Evolutionary conservation across 2,329 filamentous ascomycete genomes (phyloP).

Genomic region (Colletotrichum salicis): DNA sequence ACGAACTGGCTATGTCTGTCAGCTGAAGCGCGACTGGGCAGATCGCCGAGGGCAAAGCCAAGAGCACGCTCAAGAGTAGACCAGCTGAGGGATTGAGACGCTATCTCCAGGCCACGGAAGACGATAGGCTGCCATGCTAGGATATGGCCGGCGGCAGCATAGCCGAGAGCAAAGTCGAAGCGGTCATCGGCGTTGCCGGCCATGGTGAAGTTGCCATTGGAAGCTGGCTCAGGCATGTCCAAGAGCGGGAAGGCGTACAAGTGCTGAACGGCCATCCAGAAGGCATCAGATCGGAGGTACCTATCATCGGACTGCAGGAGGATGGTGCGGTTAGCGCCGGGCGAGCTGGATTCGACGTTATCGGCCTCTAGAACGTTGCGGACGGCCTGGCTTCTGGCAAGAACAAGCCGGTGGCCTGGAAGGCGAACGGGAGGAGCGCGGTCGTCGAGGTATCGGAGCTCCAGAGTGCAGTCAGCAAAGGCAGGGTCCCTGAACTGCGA

Average conservation of each 20-base stretch:
- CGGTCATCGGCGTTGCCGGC: constrained; percentile 54
- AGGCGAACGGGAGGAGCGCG: constrained; percentile 53
- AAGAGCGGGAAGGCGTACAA: constrained; percentile 67
- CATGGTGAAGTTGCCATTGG: constrained; percentile 46
- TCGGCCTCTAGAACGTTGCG: constrained; percentile 39
- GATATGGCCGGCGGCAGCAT: constrained; percentile 70
- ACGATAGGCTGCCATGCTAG: constrained; percentile 66
- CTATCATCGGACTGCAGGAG: constrained; percentile 61
- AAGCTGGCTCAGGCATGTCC: constrained; percentile 44
- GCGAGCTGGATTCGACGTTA: constrained; percentile 36
- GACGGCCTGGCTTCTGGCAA: constrained; percentile 62
- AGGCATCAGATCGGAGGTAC: constrained; percentile 65
- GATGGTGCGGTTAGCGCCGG: constrained; percentile 48
- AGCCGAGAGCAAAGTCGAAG: constrained; percentile 69
- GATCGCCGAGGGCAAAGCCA: constrained; percentile 63
- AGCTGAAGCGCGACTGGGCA: constrained; percentile 36
- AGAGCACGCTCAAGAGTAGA: constrained; percentile 70
- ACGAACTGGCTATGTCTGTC: constrained; percentile 53
- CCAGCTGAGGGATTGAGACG: constrained; percentile 68
- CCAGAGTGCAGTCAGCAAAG: constrained; percentile 58
- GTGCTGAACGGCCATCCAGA: constrained; percentile 66
- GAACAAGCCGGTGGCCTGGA: constrained; percentile 64
- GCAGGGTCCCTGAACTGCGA: constrained; percentile 49
- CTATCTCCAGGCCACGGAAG: constrained; percentile 68
- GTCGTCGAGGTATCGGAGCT: constrained; percentile 56